Evolutionary conservation across 2,329 filamentous ascomycete genomes (phyloP).

Genomic region (Pyricularia grisea): DNA sequence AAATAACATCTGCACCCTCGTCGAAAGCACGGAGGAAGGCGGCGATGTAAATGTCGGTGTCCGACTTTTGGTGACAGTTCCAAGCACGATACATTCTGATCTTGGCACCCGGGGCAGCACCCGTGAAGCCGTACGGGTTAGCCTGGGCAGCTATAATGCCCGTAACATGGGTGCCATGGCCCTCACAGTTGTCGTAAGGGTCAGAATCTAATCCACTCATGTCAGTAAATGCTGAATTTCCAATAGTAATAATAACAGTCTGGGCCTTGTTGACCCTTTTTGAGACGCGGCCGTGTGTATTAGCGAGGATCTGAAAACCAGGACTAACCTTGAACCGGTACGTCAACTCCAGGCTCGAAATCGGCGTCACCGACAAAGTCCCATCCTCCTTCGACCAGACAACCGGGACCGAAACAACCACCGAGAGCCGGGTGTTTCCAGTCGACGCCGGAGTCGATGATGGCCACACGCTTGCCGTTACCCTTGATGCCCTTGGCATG

Average conservation of each 20-base stretch:
- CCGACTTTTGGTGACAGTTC: conserved; percentile 10
- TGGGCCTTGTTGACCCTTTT: no score
- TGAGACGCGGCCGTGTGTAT: neutral
- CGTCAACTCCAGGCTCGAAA: conserved; percentile 2
- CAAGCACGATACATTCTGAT: conserved; percentile 15
- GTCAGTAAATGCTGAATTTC: neutral
- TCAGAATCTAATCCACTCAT: conserved; percentile 10
- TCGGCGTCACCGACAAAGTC: conserved; percentile 14
- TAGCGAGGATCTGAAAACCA: neutral
- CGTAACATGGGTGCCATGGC: conserved; percentile 16
- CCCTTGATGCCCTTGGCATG: conserved; percentile 10
- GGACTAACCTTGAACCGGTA: neutral
- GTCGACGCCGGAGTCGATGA: conserved; percentile 10
- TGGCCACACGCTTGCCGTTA: conserved; percentile 9
- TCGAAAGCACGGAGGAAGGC: conserved; percentile 24
- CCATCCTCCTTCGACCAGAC: conserved; percentile 13
- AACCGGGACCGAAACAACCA: conserved; percentile 14
- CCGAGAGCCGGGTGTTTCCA: conserved; percentile 16
- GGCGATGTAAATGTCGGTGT: conserved; percentile 21
- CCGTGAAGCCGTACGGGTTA: conserved; percentile 9
- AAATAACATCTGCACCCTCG: conserved; percentile 30
- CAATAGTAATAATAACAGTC: no score
- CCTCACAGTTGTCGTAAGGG: conserved; percentile 11
- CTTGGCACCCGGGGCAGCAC: conserved; percentile 15
- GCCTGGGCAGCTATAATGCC: conserved; percentile 15